Conservation (phyloP, 2,329 filamentous ascomycete species). For the Colletotrichum filicis region DNA sequence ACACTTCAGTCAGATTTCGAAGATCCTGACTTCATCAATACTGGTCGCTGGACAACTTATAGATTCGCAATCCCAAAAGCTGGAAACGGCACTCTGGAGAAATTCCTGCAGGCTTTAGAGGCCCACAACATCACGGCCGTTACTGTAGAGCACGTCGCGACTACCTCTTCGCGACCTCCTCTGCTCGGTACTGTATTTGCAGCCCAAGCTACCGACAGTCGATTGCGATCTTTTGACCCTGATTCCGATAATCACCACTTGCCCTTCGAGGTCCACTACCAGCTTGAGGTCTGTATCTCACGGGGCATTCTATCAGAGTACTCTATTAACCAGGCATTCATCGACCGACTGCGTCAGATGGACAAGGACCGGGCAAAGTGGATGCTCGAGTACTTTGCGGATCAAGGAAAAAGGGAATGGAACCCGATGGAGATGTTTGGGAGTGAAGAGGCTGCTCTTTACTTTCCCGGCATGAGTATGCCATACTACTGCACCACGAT, state of each 20-base stretch:
- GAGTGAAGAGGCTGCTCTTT: constrained; percentile 59
- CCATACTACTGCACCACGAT: constrained; percentile 81
- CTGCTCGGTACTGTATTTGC: constrained; percentile 3
- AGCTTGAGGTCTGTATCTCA: constrained; percentile 94
- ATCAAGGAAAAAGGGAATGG: constrained; percentile 69
- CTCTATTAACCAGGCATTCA: constrained; percentile 74
- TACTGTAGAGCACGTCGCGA: constrained; percentile 51
- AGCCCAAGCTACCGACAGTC: background rate
- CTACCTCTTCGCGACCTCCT: constrained; percentile 39
- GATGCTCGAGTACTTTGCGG: constrained; percentile 80
- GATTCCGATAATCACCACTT: constrained; percentile 47
- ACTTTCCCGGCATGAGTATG: constrained; percentile 61
- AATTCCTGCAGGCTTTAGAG: constrained; percentile 65
- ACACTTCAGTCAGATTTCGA: constrained; percentile 50
- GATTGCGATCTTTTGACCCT: background rate
- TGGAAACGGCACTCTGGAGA: constrained; percentile 46
- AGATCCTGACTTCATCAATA: constrained; percentile 54
- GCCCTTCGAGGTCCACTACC: constrained; percentile 82
- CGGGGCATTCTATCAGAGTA: constrained; percentile 81
- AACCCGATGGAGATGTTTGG: constrained; percentile 80
- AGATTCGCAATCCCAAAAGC: constrained; percentile 53
- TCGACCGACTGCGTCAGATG: constrained; percentile 65
- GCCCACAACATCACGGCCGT: constrained; percentile 78
- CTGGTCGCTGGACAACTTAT: constrained; percentile 69
- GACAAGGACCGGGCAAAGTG: constrained; percentile 64